Percentiles rank a stretch among this genome's conserved stretches.
Conservation (phyloP, 2,329 filamentous ascomycete genomes). For the Fusarium mangiferae region DNA sequence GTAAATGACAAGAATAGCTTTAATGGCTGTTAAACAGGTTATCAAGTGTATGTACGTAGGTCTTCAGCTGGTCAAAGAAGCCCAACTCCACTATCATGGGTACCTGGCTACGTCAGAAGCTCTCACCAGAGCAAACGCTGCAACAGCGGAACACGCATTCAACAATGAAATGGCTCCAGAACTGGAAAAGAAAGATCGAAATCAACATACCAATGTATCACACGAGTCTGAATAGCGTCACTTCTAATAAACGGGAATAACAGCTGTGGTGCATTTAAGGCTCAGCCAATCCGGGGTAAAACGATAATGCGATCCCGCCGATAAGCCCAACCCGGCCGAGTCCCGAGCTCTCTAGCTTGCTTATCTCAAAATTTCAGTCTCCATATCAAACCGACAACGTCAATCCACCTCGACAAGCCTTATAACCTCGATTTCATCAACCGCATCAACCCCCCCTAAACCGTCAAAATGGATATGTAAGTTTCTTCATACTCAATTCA, state of each 20-base stretch:
- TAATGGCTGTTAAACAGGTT: not conserved
- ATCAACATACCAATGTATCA: not conserved
- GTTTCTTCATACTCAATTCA: not conserved
- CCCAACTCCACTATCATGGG: slow-evolving; percentile 8
- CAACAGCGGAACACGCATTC: not conserved
- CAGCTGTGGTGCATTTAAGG: not conserved
- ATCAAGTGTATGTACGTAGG: not conserved
- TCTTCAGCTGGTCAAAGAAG: not conserved
- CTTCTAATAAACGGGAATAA: not conserved
- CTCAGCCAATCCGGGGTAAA: slow-evolving; percentile 39
- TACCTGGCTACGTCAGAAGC: slow-evolving; percentile 19
- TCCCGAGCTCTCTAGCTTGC: slow-evolving; percentile 17
- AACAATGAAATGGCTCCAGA: not conserved
- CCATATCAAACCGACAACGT: slow-evolving; percentile 26
- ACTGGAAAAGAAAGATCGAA: not conserved
- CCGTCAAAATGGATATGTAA: slow-evolving; percentile 47
- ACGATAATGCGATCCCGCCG: slow-evolving; percentile 48
- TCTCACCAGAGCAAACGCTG: not conserved
- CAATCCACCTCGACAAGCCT: slow-evolving; percentile 22
- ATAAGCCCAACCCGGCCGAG: slow-evolving; percentile 37
- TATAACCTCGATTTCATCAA: slow-evolving; percentile 12
- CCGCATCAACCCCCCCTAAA: slow-evolving; percentile 5
- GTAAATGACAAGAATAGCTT: not conserved
- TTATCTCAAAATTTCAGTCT: slow-evolving; percentile 47
- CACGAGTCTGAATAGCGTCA: not conserved